phyloP scores from a whole-genome alignment of 2,329 filamentous ascomycete species.

The Mollisia scopiformis region DNA sequence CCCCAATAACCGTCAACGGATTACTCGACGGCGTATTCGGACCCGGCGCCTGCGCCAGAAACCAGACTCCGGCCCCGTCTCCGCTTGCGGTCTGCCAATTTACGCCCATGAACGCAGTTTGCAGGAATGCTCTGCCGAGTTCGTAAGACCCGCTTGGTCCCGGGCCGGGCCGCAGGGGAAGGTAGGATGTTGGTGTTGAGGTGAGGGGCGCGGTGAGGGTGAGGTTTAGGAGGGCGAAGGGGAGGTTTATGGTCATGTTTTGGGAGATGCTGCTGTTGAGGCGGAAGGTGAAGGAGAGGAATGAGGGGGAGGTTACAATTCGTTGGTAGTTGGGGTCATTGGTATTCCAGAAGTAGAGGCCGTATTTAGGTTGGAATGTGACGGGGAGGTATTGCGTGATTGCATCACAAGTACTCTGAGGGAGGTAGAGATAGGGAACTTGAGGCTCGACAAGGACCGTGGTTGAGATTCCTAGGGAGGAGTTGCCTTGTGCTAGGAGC shows the following conservation, averaged over 20 bases:
- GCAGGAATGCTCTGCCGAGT: constrained; percentile 42
- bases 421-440: constrained; percentile 39
- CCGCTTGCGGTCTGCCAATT: constrained; percentile 29
- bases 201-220: constrained; percentile 19
- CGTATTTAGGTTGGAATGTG: constrained; percentile 24
- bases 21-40: constrained; percentile 20
- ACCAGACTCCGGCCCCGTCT: constrained; percentile 17
- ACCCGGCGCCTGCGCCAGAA: constrained; percentile 36
- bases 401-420: constrained; percentile 38
- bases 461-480: constrained; percentile 10
- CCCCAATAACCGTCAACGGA: constrained; percentile 2
- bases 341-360: constrained; percentile 41
- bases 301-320: constrained; percentile 39
- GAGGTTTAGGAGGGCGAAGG: constrained; percentile 24
- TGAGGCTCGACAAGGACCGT: constrained; percentile 21
- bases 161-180: constrained; percentile 10
- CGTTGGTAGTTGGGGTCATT: constrained; percentile 27
- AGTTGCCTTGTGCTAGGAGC: constrained; percentile 21
- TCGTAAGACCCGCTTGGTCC: constrained; percentile 11
- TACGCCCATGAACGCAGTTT: constrained; percentile 40
- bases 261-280: constrained; percentile 19
- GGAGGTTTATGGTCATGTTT: constrained; percentile 37
- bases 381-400: constrained; percentile 39
- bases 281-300: constrained; percentile 40
- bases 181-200: constrained; percentile 17